phyloP scores from a whole-genome alignment of 176 grass and related monocot genomes.

The Stipa capillata region DNA sequence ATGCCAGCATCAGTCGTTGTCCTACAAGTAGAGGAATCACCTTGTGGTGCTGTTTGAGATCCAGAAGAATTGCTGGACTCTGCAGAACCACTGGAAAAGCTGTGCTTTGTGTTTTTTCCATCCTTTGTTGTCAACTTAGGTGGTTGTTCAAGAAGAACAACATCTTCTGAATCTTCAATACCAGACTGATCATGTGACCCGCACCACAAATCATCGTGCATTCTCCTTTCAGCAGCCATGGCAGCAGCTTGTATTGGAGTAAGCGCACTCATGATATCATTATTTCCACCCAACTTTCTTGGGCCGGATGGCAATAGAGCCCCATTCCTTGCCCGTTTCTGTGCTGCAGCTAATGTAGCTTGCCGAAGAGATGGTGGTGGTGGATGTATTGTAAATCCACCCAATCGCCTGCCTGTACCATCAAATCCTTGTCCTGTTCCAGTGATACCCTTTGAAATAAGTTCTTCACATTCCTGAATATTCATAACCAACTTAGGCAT shows the following conservation, averaged over 20 bases:
- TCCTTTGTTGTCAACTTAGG: conserved; percentile 14
- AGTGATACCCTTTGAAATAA: conserved; percentile 83
- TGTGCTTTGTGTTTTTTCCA: neutral
- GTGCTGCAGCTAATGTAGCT: conserved; percentile 61
- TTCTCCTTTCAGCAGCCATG: conserved; percentile 91
- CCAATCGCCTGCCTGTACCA: conserved; percentile 58
- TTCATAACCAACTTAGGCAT: conserved; percentile 3
- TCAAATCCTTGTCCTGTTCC: conserved; percentile 88
- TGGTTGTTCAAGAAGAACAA: conserved; percentile 21
- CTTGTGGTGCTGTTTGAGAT: neutral
- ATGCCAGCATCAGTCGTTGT: conserved; percentile 13
- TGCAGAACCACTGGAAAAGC: neutral
- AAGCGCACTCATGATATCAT: conserved; percentile 78
- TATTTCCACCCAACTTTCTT: conserved; percentile 74
- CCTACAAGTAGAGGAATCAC: conserved; percentile 37
- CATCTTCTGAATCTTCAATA: conserved; percentile 35
- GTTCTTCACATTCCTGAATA: conserved; percentile 89
- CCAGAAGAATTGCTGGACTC: neutral
- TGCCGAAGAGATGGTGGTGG: conserved; percentile 52
- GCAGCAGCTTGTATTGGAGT: conserved; percentile 95
- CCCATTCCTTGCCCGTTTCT: conserved; percentile 72
- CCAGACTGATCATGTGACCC: conserved; percentile 48
- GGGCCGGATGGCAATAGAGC: conserved; percentile 65
- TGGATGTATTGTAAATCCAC: conserved; percentile 70
- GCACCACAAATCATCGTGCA: conserved; percentile 96